These are phyloP conservation scores for Alternaria postmessia DNA, from an alignment of 2,329 filamentous ascomycete genomes.

Conservation along the genomic window DNA sequence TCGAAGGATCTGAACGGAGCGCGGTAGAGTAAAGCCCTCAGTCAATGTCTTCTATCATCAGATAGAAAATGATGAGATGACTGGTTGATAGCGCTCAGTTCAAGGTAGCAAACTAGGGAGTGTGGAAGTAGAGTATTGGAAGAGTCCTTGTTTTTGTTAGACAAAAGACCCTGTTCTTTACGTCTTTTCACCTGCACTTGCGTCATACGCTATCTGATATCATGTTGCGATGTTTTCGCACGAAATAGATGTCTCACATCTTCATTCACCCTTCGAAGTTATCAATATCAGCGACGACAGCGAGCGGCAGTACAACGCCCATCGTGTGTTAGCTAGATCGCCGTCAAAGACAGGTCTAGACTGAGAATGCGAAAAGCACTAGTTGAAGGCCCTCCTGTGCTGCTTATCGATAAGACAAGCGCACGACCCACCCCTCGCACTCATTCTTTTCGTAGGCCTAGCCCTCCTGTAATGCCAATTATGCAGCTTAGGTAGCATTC, in stretches of 20 bases:
- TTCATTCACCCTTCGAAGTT: no score
- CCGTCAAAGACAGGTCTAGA: not conserved
- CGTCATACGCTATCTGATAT: no score
- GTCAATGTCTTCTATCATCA: not conserved
- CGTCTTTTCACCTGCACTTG: no score
- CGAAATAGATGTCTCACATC: no score
- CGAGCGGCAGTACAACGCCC: no score
- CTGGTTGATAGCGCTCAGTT: not conserved
- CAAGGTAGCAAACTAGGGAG: not conserved
- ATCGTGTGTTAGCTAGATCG: not conserved
- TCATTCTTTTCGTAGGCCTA: conserved; percentile 6
- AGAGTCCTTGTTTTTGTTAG: not conserved
- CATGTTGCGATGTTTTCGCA: no score
- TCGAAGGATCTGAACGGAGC: no score
- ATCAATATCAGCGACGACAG: not conserved
- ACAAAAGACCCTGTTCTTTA: not conserved
- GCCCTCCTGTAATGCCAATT: not conserved
- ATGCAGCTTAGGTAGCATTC: not conserved
- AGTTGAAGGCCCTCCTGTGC: not conserved
- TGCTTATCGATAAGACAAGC: conserved; percentile 18
- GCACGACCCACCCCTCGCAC: not conserved
- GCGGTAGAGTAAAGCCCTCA: not conserved
- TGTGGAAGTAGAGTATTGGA: not conserved
- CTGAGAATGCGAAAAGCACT: not conserved
- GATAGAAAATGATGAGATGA: not conserved